phyloP scores from a whole-genome alignment of 2,329 filamentous ascomycete species.

The Ceratocystis alfenasii region DNA sequence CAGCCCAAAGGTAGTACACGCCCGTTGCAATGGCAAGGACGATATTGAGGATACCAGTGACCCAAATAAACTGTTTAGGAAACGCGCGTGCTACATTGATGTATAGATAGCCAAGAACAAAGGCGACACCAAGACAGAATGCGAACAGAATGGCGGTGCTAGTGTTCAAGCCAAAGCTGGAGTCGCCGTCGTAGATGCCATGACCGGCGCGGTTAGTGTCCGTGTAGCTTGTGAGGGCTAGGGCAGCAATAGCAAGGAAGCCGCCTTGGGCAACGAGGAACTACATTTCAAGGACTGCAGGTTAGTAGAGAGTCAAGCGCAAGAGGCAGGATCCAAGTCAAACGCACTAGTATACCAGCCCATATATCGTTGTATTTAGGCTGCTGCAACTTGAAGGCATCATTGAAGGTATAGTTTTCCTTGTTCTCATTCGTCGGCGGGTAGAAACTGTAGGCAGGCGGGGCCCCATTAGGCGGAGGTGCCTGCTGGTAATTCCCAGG shows the following conservation, averaged over 20 bases:
- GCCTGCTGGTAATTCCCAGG: conserved; percentile 27
- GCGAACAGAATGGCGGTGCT: conserved; percentile 80
- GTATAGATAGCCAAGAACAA: conserved; percentile 69
- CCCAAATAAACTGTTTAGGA: conserved; percentile 86
- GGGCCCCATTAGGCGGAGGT: conserved; percentile 26
- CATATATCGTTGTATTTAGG: conserved; percentile 88
- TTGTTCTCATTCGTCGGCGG: conserved; percentile 31
- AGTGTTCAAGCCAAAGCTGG: conserved; percentile 57
- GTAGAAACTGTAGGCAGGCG: conserved; percentile 30
- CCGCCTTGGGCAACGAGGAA: conserved; percentile 60
- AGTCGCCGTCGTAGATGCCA: conserved; percentile 59
- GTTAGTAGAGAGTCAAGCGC: not conserved
- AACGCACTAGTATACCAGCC: conserved; percentile 63
- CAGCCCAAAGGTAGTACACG: conserved; percentile 67
- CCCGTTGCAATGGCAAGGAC: conserved; percentile 73
- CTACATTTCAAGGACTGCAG: conserved; percentile 30
- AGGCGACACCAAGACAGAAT: conserved; percentile 62
- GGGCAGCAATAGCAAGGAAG: conserved; percentile 62
- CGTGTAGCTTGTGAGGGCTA: conserved; percentile 66
- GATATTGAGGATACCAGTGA: conserved; percentile 81
- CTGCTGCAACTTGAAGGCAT: conserved; percentile 68
- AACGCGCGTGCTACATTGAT: conserved; percentile 63
- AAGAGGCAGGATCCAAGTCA: too few relatives aligned
- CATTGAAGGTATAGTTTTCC: conserved; percentile 54
- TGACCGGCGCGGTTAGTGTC: conserved; percentile 63